phyloP scores from a whole-genome alignment of 768 basidiomycete species.

The Pleurotus ostreatus region DNA sequence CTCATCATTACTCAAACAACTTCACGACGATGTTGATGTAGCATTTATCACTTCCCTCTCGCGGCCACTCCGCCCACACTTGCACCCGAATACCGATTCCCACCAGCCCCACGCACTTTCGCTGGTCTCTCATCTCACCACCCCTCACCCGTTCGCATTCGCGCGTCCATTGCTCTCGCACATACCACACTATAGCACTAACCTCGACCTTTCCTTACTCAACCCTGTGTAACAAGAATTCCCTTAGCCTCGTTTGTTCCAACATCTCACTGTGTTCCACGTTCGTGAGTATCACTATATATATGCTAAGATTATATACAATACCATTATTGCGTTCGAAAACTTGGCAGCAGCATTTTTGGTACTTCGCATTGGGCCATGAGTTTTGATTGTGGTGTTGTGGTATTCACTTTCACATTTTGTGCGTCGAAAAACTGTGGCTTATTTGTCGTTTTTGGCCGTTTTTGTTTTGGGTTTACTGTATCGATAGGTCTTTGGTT shows the following conservation, averaged over 20 bases:
- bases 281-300: neutral
- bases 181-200: slow-evolving; percentile 2
- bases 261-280: neutral
- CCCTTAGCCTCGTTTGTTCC: neutral
- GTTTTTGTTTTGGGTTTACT: no score
- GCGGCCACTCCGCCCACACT: neutral
- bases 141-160: neutral
- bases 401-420: neutral
- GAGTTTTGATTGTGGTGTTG: neutral
- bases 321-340: slow-evolving; percentile 7
- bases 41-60: neutral
- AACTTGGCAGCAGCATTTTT: neutral
- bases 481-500: neutral
- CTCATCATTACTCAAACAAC: neutral
- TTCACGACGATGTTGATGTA: slow-evolving; percentile 1
- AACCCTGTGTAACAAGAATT: neutral
- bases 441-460: no score
- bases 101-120: neutral
- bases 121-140: neutral
- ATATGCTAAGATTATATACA: slow-evolving; percentile 6
- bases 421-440: neutral
- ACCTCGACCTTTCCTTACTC: neutral
- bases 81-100: neutral
- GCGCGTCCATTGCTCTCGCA: neutral
- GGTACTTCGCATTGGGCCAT: neutral